Conservation (phyloP, 768 basidiomycete genomes). For the Tylopilus felleus region DNA sequence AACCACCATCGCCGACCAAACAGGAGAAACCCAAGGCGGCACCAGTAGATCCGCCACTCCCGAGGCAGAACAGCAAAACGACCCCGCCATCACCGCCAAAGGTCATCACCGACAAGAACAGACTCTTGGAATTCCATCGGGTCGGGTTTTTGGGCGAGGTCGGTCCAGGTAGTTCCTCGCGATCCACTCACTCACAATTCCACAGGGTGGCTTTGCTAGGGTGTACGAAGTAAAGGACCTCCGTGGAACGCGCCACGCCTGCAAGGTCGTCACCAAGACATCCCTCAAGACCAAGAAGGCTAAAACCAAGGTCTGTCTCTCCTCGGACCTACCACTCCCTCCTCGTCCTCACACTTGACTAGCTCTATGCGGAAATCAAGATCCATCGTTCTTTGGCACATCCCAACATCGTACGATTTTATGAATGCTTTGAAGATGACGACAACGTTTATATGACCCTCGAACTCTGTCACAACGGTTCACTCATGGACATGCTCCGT, state of each 20-base stretch:
- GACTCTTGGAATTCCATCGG: constrained; percentile 56
- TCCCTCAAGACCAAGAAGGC: constrained; percentile 95
- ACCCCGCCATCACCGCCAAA: constrained; percentile 78
- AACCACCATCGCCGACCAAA: constrained; percentile 33
- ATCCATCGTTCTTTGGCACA: constrained; percentile 89
- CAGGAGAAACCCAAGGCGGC: constrained; percentile 38
- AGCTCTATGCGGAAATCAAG: constrained; percentile 99
- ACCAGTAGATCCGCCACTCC: constrained; percentile 61
- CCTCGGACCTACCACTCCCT: neutral
- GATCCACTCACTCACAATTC: neutral
- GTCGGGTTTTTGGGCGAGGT: constrained; percentile 91
- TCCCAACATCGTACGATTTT: constrained; percentile 89
- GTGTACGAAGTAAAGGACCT: constrained; percentile 91
- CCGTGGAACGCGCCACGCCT: constrained; percentile 64
- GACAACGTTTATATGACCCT: constrained; percentile 98
- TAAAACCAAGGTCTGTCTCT: constrained; percentile 78
- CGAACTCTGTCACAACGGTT: constrained; percentile 87
- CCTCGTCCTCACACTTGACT: constrained; percentile 3
- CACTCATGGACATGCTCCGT: constrained; percentile 87
- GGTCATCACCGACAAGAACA: constrained; percentile 64
- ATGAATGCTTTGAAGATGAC: constrained; percentile 93
- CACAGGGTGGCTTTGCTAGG: constrained; percentile 87
- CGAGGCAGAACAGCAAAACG: constrained; percentile 79
- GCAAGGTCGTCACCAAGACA: constrained; percentile 93
- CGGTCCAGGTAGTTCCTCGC: neutral